Evolutionary conservation across 495 filamentous ascomycete genomes (phyloP).

Genomic region (Zalerion maritima): DNA sequence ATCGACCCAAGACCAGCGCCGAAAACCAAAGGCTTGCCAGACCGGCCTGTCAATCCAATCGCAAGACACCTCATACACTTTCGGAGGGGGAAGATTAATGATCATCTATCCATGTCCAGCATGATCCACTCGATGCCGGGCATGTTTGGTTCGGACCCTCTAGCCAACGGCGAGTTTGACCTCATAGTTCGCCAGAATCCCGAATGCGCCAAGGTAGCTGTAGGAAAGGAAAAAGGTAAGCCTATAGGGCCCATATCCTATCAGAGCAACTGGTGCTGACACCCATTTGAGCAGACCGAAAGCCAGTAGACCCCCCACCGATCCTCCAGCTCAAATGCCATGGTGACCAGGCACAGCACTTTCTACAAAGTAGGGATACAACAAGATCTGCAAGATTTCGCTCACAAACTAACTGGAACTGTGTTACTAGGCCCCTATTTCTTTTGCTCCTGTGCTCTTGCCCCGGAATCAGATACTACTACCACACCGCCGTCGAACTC

Average conservation of each 20-base stretch:
- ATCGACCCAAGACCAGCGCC: too few species aligned
- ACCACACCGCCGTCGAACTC: conserved; percentile 44
- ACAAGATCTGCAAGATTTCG: conserved; percentile 7
- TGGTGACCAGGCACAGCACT: conserved; percentile 55
- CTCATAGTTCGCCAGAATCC: conserved; percentile 54
- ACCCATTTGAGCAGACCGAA: conserved; percentile 49
- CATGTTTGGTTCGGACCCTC: too few species aligned
- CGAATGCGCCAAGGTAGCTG: conserved; percentile 48
- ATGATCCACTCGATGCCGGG: too few species aligned
- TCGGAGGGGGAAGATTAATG: too few species aligned
- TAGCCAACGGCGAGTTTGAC: conserved; percentile 38
- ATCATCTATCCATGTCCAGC: too few species aligned
- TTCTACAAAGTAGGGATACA: conserved; percentile 37
- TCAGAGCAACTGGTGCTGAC: conserved; percentile 5
- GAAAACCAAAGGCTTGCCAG: too few species aligned
- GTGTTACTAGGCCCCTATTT: conserved; percentile 58
- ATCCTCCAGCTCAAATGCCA: conserved; percentile 72
- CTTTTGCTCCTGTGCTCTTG: conserved; percentile 43
- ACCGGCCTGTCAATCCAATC: too few species aligned
- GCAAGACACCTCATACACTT: too few species aligned
- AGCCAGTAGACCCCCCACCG: conserved; percentile 89
- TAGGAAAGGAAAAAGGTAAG: conserved; percentile 59
- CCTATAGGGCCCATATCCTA: conserved; percentile 4
- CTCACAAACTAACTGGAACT: conserved; percentile 6
- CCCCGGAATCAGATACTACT: conserved; percentile 25